phyloP scores from a whole-genome alignment of 371 early-diverging fungal species.

The Rhizomucor pusillus region DNA sequence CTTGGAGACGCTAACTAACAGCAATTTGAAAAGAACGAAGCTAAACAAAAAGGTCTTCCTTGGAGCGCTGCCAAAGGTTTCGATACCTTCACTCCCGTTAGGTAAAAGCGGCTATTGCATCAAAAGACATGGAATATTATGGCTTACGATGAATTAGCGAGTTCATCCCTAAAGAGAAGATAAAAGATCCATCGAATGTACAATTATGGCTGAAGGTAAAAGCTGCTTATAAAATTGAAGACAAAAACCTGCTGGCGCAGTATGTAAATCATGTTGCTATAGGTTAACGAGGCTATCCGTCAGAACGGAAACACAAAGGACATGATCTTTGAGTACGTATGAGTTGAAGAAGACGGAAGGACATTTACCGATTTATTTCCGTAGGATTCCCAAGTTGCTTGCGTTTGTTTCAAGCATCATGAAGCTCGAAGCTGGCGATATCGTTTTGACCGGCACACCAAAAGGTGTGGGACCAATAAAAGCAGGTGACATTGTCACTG shows the following conservation, averaged over 20 bases:
- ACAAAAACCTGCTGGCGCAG: not conserved
- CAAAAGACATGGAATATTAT: too few relatives aligned
- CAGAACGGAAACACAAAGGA: slow-evolving; percentile 87
- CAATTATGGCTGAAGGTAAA: slow-evolving; percentile 79
- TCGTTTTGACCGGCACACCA: slow-evolving; percentile 84
- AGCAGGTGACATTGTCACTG: slow-evolving; percentile 76
- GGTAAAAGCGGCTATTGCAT: slow-evolving; percentile 28
- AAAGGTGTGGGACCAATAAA: slow-evolving; percentile 83
- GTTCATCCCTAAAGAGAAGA: slow-evolving; percentile 73
- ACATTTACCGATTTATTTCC: not conserved
- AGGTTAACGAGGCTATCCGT: slow-evolving; percentile 69
- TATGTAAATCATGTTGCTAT: not conserved
- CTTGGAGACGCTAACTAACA: too few relatives aligned
- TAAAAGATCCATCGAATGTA: slow-evolving; percentile 73
- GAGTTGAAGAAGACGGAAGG: not conserved
- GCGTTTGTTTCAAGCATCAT: slow-evolving; percentile 79
- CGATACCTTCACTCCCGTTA: slow-evolving; percentile 93
- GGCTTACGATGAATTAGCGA: slow-evolving; percentile 40
- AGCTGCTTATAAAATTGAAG: not conserved
- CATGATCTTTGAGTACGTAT: slow-evolving; percentile 85
- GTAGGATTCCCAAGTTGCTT: slow-evolving; percentile 58
- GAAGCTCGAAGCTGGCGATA: slow-evolving; percentile 82
- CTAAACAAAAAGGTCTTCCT: slow-evolving; percentile 82
- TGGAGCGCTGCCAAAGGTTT: slow-evolving; percentile 95
- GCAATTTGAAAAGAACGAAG: slow-evolving; percentile 73